Evolutionary conservation across 106 monocot genomes (phyloP).

Genomic region (Ottelia alismoides): DNA sequence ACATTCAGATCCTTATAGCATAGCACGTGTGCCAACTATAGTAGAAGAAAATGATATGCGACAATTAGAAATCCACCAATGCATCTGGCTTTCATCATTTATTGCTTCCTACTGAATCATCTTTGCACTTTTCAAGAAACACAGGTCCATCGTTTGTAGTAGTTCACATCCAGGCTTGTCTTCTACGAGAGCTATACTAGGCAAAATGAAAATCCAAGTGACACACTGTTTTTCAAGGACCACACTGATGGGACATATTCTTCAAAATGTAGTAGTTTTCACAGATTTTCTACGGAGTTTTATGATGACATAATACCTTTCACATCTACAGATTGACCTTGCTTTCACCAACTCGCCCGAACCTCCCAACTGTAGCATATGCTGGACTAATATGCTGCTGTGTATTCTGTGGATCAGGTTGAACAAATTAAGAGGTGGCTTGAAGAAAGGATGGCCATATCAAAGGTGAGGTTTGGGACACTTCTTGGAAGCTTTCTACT

Average conservation of each 20-base stretch:
- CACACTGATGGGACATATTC: neutral
- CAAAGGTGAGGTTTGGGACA: constrained; percentile 40
- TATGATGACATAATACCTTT: neutral
- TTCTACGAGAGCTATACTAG: too few relatives aligned
- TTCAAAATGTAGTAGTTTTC: neutral
- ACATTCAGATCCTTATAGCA: too few relatives aligned
- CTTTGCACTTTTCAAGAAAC: too few relatives aligned
- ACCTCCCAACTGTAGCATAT: neutral
- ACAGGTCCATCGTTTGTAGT: too few relatives aligned
- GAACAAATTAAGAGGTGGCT: constrained; percentile 74
- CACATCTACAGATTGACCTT: neutral
- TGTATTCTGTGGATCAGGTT: constrained; percentile 24
- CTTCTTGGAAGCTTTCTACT: neutral
- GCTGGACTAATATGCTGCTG: too few relatives aligned
- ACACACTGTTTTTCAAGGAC: neutral
- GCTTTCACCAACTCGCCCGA: neutral
- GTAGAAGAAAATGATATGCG: too few relatives aligned
- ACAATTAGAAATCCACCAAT: too few relatives aligned
- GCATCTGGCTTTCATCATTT: too few relatives aligned
- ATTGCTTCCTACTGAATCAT: too few relatives aligned
- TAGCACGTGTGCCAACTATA: too few relatives aligned
- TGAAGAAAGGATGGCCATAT: constrained; percentile 36
- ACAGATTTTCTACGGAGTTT: neutral
- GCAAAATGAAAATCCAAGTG: too few relatives aligned
- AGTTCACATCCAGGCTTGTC: too few relatives aligned